phyloP scores from a whole-genome alignment of 768 basidiomycete genomes.

The Phanerochaete sordida region DNA sequence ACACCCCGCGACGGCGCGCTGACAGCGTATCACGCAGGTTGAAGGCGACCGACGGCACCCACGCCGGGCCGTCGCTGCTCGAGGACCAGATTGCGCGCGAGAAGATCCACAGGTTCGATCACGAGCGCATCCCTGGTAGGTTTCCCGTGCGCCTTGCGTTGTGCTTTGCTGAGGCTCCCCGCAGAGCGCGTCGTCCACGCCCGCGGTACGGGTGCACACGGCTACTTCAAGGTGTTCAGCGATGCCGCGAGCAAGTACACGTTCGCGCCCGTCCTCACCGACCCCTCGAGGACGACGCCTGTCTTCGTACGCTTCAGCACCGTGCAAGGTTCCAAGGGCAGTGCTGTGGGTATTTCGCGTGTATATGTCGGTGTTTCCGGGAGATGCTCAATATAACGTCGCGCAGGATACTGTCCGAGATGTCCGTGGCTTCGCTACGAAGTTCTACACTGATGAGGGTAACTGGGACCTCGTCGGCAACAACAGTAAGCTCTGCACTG shows the following conservation, averaged over 20 bases:
- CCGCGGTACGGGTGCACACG: slow-evolving; percentile 73
- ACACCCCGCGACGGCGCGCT: not conserved
- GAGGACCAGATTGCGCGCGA: slow-evolving; percentile 70
- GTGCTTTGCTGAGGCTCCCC: not conserved
- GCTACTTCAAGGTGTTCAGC: slow-evolving; percentile 75
- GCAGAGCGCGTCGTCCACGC: slow-evolving; percentile 75
- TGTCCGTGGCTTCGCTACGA: slow-evolving; percentile 81
- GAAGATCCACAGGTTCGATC: slow-evolving; percentile 79
- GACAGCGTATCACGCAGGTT: slow-evolving; percentile 41
- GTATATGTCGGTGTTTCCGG: not conserved
- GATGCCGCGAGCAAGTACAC: slow-evolving; percentile 69
- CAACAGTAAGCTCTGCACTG: slow-evolving; percentile 32
- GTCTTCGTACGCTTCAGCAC: slow-evolving; percentile 85
- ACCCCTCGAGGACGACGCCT: slow-evolving; percentile 68
- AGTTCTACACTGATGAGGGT: slow-evolving; percentile 82
- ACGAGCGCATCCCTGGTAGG: slow-evolving; percentile 83
- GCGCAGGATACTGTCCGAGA: slow-evolving; percentile 71
- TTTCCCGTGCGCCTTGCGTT: not conserved
- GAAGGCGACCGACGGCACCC: slow-evolving; percentile 42
- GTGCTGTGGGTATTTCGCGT: slow-evolving; percentile 50
- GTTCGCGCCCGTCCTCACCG: slow-evolving; percentile 65
- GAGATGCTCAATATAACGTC: not conserved
- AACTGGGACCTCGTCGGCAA: slow-evolving; percentile 90
- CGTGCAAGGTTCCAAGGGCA: slow-evolving; percentile 78
- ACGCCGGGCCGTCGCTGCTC: slow-evolving; percentile 68